These are phyloP conservation scores for Fusarium domesticum DNA, from an alignment of 2,329 filamentous ascomycete genomes.

Conservation along the genomic window DNA sequence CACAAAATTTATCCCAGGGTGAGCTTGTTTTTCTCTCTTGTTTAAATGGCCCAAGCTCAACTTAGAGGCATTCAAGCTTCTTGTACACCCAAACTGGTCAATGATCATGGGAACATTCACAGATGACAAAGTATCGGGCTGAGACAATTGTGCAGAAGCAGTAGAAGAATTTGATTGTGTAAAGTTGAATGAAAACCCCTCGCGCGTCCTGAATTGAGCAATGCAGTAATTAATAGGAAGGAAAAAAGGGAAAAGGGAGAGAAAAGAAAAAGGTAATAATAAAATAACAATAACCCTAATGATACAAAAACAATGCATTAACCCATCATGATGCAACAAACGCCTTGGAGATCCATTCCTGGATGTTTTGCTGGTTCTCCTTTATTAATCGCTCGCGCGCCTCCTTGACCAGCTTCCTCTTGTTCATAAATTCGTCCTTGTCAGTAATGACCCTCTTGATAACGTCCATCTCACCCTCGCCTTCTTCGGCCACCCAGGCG, in stretches of 20 bases:
- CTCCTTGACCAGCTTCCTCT: conserved; percentile 18
- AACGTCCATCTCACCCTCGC: conserved; percentile 29
- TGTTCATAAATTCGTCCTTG: conserved; percentile 19
- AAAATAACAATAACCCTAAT: conserved; percentile 13
- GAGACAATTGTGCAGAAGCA: no score
- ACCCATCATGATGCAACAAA: conserved; percentile 8
- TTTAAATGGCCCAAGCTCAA: no score
- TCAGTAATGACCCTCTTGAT: conserved; percentile 25
- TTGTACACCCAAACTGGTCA: no score
- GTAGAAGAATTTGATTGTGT: no score
- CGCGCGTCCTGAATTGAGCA: neutral
- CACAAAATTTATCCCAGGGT: no score
- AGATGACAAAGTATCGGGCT: no score
- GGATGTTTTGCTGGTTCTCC: conserved; percentile 20
- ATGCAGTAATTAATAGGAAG: neutral
- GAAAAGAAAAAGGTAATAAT: neutral
- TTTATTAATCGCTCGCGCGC: conserved; percentile 11
- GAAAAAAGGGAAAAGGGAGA: neutral
- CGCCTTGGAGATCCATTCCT: conserved; percentile 21
- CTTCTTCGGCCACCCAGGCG: conserved; percentile 23
- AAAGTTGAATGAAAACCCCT: neutral
- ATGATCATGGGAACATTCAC: no score
- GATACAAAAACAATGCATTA: conserved; percentile 10
- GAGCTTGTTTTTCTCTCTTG: no score
- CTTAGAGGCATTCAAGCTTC: no score